Conservation (phyloP, 148 eudicot genomes). For the Heliosperma pusillum region DNA sequence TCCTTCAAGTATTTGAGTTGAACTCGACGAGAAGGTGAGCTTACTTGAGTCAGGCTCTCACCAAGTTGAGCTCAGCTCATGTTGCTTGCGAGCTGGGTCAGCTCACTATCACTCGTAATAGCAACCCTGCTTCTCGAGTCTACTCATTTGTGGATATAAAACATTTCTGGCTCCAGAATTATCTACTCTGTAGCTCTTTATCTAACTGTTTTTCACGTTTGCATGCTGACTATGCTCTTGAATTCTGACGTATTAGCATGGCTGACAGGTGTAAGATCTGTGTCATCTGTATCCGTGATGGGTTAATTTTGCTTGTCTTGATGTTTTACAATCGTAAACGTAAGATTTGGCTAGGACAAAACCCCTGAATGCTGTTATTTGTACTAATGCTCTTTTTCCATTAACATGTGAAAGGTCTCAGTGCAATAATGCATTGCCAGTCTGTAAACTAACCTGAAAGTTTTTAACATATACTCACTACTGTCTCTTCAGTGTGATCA, state of each 20-base stretch:
- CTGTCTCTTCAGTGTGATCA: neutral
- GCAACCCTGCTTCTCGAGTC: neutral
- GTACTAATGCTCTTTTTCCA: neutral
- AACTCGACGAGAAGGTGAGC: neutral
- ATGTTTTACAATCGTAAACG: neutral
- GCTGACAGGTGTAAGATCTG: neutral
- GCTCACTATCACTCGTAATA: too few relatives aligned
- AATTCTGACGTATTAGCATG: neutral
- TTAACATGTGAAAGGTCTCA: neutral
- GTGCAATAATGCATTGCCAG: neutral
- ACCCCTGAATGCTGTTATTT: neutral
- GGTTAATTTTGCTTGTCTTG: neutral
- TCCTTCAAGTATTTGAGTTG: too few relatives aligned
- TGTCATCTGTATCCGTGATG: neutral
- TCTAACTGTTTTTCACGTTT: neutral
- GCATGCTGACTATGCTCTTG: neutral
- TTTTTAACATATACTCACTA: neutral
- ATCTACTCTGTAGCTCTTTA: neutral
- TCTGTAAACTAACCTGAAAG: neutral
- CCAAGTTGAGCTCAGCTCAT: neutral
- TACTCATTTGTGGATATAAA: neutral
- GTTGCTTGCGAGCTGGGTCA: too few relatives aligned
- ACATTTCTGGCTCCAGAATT: too few relatives aligned
- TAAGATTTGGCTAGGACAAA: neutral
- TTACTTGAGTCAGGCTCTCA: neutral